phyloP scores from a whole-genome alignment of 495 filamentous ascomycete species.

The Letharia columbiana region DNA sequence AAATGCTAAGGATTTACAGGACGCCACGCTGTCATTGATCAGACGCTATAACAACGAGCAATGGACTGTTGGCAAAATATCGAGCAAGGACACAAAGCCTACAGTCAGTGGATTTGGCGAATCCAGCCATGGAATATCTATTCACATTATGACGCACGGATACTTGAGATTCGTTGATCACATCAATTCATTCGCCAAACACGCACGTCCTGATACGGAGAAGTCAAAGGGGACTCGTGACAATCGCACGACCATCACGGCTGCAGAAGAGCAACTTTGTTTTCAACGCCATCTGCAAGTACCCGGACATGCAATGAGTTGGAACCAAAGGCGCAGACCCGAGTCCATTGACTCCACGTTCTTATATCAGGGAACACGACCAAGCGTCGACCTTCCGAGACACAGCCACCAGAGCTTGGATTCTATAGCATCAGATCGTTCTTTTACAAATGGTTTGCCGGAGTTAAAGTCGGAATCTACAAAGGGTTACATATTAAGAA shows the following conservation, averaged over 20 bases:
- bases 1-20: background rate
- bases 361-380: background rate
- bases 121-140: conserved; percentile 37
- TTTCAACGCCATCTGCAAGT: conserved; percentile 11
- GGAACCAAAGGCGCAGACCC: background rate
- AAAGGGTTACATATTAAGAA: conserved; percentile 56
- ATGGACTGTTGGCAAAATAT: conserved; percentile 80
- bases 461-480: conserved; percentile 16
- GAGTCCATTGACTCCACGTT: conserved; percentile 1
- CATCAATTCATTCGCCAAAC: background rate
- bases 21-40: conserved; percentile 71
- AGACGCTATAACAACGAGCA: conserved; percentile 79
- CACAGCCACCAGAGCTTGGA: conserved; percentile 13
- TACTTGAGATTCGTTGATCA: conserved; percentile 46
- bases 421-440: background rate
- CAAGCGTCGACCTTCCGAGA: conserved; percentile 11
- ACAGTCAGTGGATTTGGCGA: conserved; percentile 30
- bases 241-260: background rate
- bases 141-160: conserved; percentile 55
- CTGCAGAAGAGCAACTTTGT: background rate
- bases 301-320: background rate
- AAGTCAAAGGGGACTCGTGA: background rate
- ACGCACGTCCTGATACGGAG: background rate
- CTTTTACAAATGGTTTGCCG: background rate
- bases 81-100: conserved; percentile 37